A percentile compares a stretch with the other conserved stretches of the same genome.
phyloP scores from a whole-genome alignment of 1,139 yeast genomes.

The Scheffersomyces quercinus region DNA sequence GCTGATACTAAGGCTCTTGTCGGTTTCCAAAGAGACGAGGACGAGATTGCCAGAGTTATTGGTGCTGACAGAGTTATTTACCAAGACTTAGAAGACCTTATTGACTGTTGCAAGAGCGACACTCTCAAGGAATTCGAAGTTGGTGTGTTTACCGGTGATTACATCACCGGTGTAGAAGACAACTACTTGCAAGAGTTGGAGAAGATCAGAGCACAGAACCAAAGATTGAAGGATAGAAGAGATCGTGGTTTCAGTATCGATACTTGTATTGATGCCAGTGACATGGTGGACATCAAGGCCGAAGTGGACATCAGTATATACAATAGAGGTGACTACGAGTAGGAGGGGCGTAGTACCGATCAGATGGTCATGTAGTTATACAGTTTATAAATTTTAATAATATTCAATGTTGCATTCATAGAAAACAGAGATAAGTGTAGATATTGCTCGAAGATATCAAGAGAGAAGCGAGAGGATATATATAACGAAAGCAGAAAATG shows the following conservation, averaged over 20 bases:
- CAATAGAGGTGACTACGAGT: conserved; percentile 75
- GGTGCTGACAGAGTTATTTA: conserved; percentile 92
- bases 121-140: conserved; percentile 73
- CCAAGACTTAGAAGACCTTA: conserved; percentile 79
- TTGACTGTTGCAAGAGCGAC: conserved; percentile 71
- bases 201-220: conserved; percentile 78
- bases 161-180: conserved; percentile 89
- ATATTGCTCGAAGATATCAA: too few species aligned
- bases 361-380: too few species aligned
- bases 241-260: conserved; percentile 42
- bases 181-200: conserved; percentile 81
- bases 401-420: too few species aligned
- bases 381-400: too few species aligned
- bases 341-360: neutral
- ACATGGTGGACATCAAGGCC: conserved; percentile 70
- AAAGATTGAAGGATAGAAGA: conserved; percentile 52
- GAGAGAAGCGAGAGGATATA: too few species aligned
- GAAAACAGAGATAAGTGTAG: too few species aligned
- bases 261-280: conserved; percentile 48
- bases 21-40: conserved; percentile 75
- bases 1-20: conserved; percentile 95
- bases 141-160: conserved; percentile 95
- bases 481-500: too few species aligned
- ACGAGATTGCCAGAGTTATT: conserved; percentile 72
- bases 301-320: conserved; percentile 89